Percentiles rank a stretch among this genome's conserved stretches.
These are phyloP conservation scores for Verbena officinalis DNA, from an alignment of 257 asterid species.

Conservation along the genomic window DNA sequence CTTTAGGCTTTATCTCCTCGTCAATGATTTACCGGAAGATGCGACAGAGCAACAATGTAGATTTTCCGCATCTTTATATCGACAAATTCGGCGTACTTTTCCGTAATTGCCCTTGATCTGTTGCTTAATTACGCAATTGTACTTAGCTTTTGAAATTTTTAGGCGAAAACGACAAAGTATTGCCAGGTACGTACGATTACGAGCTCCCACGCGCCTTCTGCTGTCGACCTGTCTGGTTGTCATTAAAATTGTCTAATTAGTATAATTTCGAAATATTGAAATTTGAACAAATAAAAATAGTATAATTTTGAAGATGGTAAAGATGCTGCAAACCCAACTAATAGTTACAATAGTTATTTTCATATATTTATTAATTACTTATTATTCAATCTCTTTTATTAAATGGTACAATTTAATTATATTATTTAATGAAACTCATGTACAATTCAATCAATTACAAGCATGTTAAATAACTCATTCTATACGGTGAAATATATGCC, in stretches of 20 bases:
- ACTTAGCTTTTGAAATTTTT: slow-evolving; percentile 22
- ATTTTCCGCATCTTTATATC: slow-evolving; percentile 35
- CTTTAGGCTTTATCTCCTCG: slow-evolving; percentile 39
- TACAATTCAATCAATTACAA: too few relatives aligned
- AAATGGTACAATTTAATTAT: too few relatives aligned
- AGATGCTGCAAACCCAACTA: too few relatives aligned
- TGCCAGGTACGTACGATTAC: slow-evolving; percentile 10
- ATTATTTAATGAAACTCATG: too few relatives aligned
- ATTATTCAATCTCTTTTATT: too few relatives aligned
- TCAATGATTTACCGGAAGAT: slow-evolving; percentile 43
- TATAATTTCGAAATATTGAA: too few relatives aligned
- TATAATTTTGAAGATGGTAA: background rate
- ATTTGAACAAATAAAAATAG: too few relatives aligned
- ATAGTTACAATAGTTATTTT: too few relatives aligned
- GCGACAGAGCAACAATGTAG: slow-evolving; percentile 38
- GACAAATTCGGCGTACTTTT: slow-evolving; percentile 11
- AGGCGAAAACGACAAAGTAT: slow-evolving; percentile 12
- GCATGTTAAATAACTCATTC: too few relatives aligned
- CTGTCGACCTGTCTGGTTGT: background rate
- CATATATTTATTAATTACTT: too few relatives aligned
- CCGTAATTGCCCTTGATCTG: slow-evolving; percentile 40
- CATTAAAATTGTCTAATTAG: too few relatives aligned
- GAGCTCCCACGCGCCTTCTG: slow-evolving; percentile 17
- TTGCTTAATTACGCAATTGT: slow-evolving; percentile 35
- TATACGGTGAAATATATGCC: too few relatives aligned